Conservation (phyloP, 1,284 basidiomycete species). For the Marasmius tenuissimus region DNA sequence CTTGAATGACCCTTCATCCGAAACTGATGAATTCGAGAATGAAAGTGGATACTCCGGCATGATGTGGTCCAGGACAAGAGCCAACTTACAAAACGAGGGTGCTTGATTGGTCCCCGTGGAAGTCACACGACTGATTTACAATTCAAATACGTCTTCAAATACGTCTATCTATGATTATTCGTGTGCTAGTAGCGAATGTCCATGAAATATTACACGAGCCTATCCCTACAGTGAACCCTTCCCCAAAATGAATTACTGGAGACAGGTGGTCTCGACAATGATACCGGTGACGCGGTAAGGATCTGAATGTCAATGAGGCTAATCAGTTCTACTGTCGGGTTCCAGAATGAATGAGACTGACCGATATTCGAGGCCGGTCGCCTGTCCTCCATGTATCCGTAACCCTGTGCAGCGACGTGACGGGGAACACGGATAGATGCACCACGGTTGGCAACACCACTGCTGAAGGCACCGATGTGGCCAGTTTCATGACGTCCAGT, state of each 20-base stretch:
- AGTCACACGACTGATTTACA: background rate
- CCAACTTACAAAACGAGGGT: conserved; percentile 40
- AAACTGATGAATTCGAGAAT: conserved; percentile 49
- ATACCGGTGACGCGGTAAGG: conserved; percentile 89
- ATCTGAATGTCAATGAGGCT: conserved; percentile 45
- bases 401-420: conserved; percentile 89
- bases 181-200: background rate
- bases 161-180: background rate
- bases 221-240: background rate
- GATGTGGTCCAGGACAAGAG: conserved; percentile 46
- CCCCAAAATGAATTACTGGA: conserved; percentile 41
- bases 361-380: conserved; percentile 98
- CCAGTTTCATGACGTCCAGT: conserved; percentile 97
- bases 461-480: conserved; percentile 91
- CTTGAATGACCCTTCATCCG: conserved; percentile 55
- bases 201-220: background rate
- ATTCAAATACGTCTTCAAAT: background rate
- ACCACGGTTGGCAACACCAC: conserved; percentile 97
- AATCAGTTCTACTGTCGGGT: conserved; percentile 10
- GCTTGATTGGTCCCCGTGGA: too few species aligned
- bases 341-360: conserved; percentile 38
- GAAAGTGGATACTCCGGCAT: conserved; percentile 51
- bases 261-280: conserved; percentile 88
- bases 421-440: conserved; percentile 94
- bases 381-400: conserved; percentile 95